These are phyloP conservation scores for Rhizophora apiculata DNA, from an alignment of 345 rosid genomes.

Conservation along the genomic window DNA sequence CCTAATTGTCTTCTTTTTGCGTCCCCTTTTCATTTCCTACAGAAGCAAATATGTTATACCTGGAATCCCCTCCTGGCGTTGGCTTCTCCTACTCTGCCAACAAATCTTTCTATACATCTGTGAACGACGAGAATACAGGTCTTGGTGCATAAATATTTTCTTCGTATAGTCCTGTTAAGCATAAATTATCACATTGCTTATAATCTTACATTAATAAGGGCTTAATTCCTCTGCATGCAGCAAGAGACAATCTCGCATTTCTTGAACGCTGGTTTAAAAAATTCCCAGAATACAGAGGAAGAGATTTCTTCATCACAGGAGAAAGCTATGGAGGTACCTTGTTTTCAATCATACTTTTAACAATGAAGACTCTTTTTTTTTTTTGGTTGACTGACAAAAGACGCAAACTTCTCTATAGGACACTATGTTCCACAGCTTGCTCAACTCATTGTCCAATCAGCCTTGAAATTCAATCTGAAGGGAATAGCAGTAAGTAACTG, in stretches of 20 bases:
- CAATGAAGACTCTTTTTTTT: background rate
- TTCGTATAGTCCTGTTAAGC: background rate
- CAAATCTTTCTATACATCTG: conserved; percentile 18
- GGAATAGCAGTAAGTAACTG: conserved; percentile 26
- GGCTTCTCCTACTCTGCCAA: conserved; percentile 31
- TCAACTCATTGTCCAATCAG: conserved; percentile 13
- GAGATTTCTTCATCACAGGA: conserved; percentile 26
- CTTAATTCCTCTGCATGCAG: conserved; percentile 3
- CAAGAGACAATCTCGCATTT: conserved; percentile 26
- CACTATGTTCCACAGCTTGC: conserved; percentile 31
- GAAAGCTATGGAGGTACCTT: conserved; percentile 25
- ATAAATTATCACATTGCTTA: background rate
- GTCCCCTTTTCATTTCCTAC: background rate
- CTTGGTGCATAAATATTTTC: background rate
- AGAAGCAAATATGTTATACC: conserved; percentile 25
- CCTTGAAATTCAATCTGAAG: conserved; percentile 17
- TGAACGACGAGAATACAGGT: conserved; percentile 22
- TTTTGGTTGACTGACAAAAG: background rate
- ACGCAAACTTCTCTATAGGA: conserved; percentile 5
- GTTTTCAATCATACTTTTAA: background rate
- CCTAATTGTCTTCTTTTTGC: too few species aligned
- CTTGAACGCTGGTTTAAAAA: conserved; percentile 20
- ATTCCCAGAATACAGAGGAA: conserved; percentile 19
- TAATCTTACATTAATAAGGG: background rate
- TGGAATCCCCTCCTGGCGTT: conserved; percentile 31